Evolutionary conservation across 768 basidiomycete genomes (phyloP), one percentile per base, ranked within the genome.

Genomic region (Kondoa subrosea): DNA sequence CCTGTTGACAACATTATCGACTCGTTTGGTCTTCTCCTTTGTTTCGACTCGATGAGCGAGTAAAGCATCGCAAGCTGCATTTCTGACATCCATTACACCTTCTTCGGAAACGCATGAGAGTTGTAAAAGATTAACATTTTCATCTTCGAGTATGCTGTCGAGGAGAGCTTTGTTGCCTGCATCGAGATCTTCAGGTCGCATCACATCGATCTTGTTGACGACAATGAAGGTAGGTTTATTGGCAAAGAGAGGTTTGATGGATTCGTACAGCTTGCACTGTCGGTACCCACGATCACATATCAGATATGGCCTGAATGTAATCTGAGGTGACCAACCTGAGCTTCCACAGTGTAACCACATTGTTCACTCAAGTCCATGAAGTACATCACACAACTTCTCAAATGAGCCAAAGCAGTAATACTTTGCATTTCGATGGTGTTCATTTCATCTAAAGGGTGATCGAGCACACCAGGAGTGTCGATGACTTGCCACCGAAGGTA

Each of bases 401-500:
- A 80, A 79, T 99, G 95, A 4, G 95, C 95, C 70, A 99, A 81
- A 16, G 95, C 95, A 40, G 93, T 97, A 76, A 95, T 95, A 73
- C 89, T 92, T 81, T 99, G 95, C 93, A 97, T 99, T 80, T 99
- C 95, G 73, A 99, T 99, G 69, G 92, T 97, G 81, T 97, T 97
- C 95, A 99, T 97, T 64, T 99, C 95, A 78, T 99, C 93, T 33
- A 97, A 81, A 1, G 93, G 92, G 77, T 97, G 95, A 76, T 99
- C 95, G 72, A 99, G 82, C 68, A 99, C 87, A 68, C 95, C 95
- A 1, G 95, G 95, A 56, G 95, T 99, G 81, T 99, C 95, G 74
- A 99, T 96, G 64, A 99, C 93, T 78, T 99, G 95, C 95, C 95
- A 99, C 70, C 95, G 85, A 73, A 99, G 82, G 80, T 99, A 99